Evolutionary conservation across 2,329 filamentous ascomycete species (phyloP).

Genomic region (Paecilomyces variotii): DNA sequence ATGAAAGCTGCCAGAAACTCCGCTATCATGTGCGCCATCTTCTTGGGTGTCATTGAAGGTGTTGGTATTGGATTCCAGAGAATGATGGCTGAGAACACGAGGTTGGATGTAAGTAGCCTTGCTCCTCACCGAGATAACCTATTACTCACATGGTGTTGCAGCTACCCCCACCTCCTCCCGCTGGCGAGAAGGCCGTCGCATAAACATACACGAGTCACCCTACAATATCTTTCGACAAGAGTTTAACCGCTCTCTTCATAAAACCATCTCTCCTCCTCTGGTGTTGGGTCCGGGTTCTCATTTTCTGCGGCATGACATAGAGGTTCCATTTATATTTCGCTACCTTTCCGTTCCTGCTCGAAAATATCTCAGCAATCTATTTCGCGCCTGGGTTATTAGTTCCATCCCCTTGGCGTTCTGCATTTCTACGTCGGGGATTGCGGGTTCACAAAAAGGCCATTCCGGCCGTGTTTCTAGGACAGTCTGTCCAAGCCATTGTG

Average conservation of each 20-base stretch:
- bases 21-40: constrained; percentile 89
- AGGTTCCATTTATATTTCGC: constrained; percentile 17
- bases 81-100: constrained; percentile 85
- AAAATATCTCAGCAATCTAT: not conserved
- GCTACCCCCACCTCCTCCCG: constrained; percentile 30
- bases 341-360: constrained; percentile 16
- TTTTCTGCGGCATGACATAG: constrained; percentile 28
- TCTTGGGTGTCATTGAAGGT: constrained; percentile 93
- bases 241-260: constrained; percentile 6
- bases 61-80: constrained; percentile 93
- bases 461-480: not conserved
- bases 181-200: constrained; percentile 28
- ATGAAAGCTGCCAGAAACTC: constrained; percentile 88
- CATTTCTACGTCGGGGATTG: not conserved
- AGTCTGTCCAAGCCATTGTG: constrained; percentile 2
- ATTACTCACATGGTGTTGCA: constrained; percentile 6
- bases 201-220: constrained; percentile 13
- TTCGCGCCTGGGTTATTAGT: not conserved
- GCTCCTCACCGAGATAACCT: not conserved
- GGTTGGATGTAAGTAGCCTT: constrained; percentile 56
- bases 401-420: not conserved
- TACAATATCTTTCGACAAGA: constrained; percentile 11
- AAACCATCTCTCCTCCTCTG: constrained; percentile 28
- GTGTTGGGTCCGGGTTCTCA: constrained; percentile 29
- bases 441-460: not conserved